These are phyloP conservation scores for Priceomyces carsonii DNA, from an alignment of 805 yeast genomes.

Conservation along the genomic window DNA sequence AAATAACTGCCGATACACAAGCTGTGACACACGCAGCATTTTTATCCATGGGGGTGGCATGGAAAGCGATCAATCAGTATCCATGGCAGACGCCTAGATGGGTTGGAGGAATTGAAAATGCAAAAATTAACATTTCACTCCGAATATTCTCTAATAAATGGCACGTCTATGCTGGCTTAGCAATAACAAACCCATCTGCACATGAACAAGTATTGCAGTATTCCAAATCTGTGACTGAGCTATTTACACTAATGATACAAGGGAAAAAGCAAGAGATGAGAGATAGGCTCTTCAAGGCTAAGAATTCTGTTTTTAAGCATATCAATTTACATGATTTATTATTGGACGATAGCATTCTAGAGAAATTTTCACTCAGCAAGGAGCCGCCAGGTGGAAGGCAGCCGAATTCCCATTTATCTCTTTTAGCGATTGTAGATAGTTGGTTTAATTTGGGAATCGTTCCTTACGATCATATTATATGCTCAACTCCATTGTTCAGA, in stretches of 20 bases:
- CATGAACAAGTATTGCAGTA: slow-evolving; percentile 90
- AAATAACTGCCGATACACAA: slow-evolving; percentile 96
- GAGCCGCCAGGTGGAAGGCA: slow-evolving; percentile 65
- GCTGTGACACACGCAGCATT: slow-evolving; percentile 99
- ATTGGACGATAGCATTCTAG: slow-evolving; percentile 76
- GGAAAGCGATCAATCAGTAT: slow-evolving; percentile 79
- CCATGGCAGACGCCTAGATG: slow-evolving; percentile 90
- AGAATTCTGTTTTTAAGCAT: slow-evolving; percentile 73
- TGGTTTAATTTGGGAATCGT: slow-evolving; percentile 85
- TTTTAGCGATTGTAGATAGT: slow-evolving; percentile 89
- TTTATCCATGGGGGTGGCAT: slow-evolving; percentile 94
- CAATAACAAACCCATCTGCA: slow-evolving; percentile 93
- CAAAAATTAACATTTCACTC: slow-evolving; percentile 88
- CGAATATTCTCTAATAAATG: slow-evolving; percentile 91
- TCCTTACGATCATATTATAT: slow-evolving; percentile 95
- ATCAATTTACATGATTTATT: slow-evolving; percentile 58
- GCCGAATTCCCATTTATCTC: slow-evolving; percentile 87
- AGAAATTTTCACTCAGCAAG: slow-evolving; percentile 74
- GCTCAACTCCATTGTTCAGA: slow-evolving; percentile 90
- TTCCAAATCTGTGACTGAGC: slow-evolving; percentile 77
- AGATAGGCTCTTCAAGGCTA: slow-evolving; percentile 64
- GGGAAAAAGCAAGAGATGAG: slow-evolving; percentile 59
- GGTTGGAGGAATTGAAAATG: slow-evolving; percentile 94
- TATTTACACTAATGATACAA: slow-evolving; percentile 81
- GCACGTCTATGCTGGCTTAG: slow-evolving; percentile 98